Conservation (phyloP, 139 green algal genomes). For the Penium margaritaceum region DNA sequence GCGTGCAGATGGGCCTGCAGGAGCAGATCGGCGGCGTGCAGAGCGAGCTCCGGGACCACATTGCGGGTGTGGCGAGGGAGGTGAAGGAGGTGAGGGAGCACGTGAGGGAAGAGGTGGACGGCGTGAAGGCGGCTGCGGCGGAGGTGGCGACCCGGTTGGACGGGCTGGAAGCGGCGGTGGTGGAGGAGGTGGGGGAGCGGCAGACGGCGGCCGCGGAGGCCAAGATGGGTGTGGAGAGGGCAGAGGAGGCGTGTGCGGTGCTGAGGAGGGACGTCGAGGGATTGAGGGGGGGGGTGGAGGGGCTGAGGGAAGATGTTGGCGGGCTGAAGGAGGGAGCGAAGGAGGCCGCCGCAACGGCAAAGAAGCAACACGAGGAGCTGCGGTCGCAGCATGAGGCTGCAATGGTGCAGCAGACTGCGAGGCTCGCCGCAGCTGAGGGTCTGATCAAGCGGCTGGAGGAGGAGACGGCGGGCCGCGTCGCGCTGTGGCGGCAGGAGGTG, state of each 20-base stretch:
- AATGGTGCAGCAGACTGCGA: too few relatives aligned
- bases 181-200: constrained; percentile 1
- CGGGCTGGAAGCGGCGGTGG: too few relatives aligned
- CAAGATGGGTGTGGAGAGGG: neutral
- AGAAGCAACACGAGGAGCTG: too few relatives aligned
- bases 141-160: too few relatives aligned
- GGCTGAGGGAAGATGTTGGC: neutral
- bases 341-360: too few relatives aligned
- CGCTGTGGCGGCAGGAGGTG: neutral
- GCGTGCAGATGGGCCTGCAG: neutral
- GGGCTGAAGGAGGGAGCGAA: neutral
- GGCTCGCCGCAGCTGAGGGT: too few relatives aligned
- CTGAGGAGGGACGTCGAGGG: neutral
- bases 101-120: neutral
- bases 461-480: too few relatives aligned
- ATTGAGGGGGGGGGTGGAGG: neutral
- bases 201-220: neutral
- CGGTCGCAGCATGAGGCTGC: too few relatives aligned
- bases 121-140: too few relatives aligned
- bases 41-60: neutral
- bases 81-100: neutral
- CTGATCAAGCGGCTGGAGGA: too few relatives aligned
- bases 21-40: neutral
- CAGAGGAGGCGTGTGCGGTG: neutral
- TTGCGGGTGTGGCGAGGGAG: neutral